These are phyloP conservation scores for Monosporozyma aquatica DNA, from an alignment of 805 yeast genomes.

Conservation along the genomic window DNA sequence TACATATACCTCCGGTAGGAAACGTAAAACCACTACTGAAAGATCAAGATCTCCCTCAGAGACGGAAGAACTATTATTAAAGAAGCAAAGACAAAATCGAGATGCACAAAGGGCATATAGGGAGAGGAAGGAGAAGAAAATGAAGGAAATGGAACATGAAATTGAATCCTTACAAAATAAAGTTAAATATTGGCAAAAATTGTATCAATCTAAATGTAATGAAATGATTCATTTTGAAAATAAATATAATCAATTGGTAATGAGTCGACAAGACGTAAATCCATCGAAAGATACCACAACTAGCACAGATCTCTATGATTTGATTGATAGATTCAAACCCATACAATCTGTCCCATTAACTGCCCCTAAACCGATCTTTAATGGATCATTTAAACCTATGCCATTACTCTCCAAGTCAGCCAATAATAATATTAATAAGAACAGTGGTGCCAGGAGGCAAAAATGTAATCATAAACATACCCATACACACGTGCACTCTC, in stretches of 20 bases:
- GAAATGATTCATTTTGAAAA: not conserved
- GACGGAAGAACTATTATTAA: constrained; percentile 35
- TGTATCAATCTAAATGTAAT: not conserved
- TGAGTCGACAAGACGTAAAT: not conserved
- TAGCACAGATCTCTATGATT: not conserved
- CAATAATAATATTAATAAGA: too few species aligned
- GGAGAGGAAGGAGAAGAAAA: constrained; percentile 75
- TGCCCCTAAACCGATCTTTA: not conserved
- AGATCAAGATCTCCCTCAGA: constrained; percentile 40
- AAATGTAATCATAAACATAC: not conserved
- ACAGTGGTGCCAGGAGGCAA: too few species aligned
- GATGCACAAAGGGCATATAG: constrained; percentile 93
- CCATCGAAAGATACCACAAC: too few species aligned
- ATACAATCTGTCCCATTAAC: not conserved
- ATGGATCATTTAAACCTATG: not conserved
- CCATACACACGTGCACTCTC: not conserved
- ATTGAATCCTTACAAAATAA: constrained; percentile 14
- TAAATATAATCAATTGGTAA: not conserved
- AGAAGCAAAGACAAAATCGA: constrained; percentile 80
- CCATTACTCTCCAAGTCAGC: not conserved
- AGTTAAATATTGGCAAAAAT: constrained; percentile 1
- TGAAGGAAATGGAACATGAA: constrained; percentile 60
- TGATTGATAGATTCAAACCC: constrained; percentile 1
- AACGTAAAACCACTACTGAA: not conserved
- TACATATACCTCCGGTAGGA: not conserved